Conservation (phyloP, 495 filamentous ascomycete genomes). For the Hamigera avellanea region DNA sequence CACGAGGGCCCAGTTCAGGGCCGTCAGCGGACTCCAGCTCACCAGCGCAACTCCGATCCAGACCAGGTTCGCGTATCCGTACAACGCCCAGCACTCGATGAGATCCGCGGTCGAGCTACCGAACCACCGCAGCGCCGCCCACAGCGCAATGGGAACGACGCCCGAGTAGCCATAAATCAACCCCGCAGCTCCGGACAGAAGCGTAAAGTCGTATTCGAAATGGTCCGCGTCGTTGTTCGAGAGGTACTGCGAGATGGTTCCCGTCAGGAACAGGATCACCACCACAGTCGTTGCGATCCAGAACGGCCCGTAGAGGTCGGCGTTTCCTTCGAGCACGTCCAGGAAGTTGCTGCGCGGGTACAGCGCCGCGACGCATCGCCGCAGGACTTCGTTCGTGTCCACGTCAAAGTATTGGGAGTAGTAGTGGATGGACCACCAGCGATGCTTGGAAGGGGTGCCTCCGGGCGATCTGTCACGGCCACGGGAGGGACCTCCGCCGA, state of each 20-base stretch:
- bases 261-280: constrained; percentile 86
- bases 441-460: constrained; percentile 57
- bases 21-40: constrained; percentile 70
- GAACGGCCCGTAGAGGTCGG: constrained; percentile 89
- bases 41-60: constrained; percentile 94
- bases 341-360: constrained; percentile 90
- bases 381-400: constrained; percentile 76
- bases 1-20: constrained; percentile 91
- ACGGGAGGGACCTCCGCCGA: constrained; percentile 40
- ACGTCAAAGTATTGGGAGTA: constrained; percentile 98
- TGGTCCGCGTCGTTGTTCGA: constrained; percentile 45
- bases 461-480: constrained; percentile 32
- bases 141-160: constrained; percentile 71
- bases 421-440: constrained; percentile 84
- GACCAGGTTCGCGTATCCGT: constrained; percentile 89
- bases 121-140: constrained; percentile 87
- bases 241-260: constrained; percentile 86
- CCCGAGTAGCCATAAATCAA: constrained; percentile 90
- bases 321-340: constrained; percentile 93
- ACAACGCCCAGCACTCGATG: constrained; percentile 86
- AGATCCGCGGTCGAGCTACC: constrained; percentile 69
- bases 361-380: constrained; percentile 70
- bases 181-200: constrained; percentile 75
- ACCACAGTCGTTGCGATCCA: constrained; percentile 99
- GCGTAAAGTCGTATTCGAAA: constrained; percentile 77